Evolutionary conservation across 1,284 basidiomycete species (phyloP).

Genomic region (Cryptococcus hybrid): DNA sequence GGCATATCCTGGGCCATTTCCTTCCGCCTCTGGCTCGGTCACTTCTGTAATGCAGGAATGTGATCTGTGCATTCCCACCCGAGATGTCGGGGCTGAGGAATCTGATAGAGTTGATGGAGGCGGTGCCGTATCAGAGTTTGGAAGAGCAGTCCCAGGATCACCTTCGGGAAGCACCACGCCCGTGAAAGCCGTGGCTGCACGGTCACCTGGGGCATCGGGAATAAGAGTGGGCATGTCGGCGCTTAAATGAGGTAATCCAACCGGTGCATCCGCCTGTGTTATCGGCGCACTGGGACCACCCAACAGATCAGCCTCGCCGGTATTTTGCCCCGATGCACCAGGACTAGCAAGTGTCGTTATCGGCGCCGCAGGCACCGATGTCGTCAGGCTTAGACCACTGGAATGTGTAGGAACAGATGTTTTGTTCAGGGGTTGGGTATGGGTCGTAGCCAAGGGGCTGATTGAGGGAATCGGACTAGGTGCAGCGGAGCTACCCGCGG

Average conservation of each 20-base stretch:
- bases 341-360: conserved; percentile 22
- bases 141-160: conserved; percentile 2
- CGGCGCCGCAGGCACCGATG: conserved; percentile 20
- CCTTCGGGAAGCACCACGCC: conserved; percentile 10
- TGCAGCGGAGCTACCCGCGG: background rate
- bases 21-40: background rate
- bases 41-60: background rate
- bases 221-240: conserved; percentile 31
- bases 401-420: background rate
- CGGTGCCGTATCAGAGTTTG: no score
- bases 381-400: conserved; percentile 13
- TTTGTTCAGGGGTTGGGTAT: background rate
- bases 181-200: background rate
- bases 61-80: background rate
- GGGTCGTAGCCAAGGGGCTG: conserved; percentile 1
- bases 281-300: background rate
- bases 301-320: background rate
- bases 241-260: conserved; percentile 26
- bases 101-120: conserved; percentile 2
- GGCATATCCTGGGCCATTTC: conserved; percentile 12
- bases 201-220: background rate
- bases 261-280: background rate
- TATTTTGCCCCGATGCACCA: conserved; percentile 4
- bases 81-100: background rate
- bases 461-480: background rate